These are phyloP conservation scores for Barbatosphaeria neglecta DNA, from an alignment of 495 filamentous ascomycete genomes.

Conservation along the genomic window DNA sequence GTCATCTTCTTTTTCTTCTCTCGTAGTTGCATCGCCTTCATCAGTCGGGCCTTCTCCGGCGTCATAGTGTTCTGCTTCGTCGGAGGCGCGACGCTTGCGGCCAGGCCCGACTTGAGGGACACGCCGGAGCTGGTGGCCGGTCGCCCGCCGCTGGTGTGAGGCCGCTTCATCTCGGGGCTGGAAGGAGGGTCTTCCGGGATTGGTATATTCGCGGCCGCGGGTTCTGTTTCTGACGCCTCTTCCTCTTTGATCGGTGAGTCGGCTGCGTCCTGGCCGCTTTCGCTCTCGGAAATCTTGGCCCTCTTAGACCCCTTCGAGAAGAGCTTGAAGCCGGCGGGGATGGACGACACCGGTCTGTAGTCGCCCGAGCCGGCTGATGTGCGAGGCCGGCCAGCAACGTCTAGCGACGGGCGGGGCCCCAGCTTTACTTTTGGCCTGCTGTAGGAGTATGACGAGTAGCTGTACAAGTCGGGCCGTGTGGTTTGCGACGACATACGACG, in stretches of 20 bases:
- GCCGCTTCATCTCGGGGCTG: conserved; percentile 18
- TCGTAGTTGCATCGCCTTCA: conserved; percentile 86
- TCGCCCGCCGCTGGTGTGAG: conserved; percentile 25
- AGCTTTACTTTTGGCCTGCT: conserved; percentile 68
- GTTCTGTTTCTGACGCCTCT: conserved; percentile 4
- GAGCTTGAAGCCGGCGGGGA: conserved; percentile 46
- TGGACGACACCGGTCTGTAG: conserved; percentile 59
- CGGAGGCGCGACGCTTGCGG: conserved; percentile 17
- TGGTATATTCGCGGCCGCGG: conserved; percentile 5
- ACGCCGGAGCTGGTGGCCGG: conserved; percentile 42
- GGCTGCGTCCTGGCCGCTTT: conserved; percentile 15
- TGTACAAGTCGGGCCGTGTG: conserved; percentile 53
- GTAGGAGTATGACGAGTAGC: conserved; percentile 39
- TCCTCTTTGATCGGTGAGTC: conserved; percentile 16
- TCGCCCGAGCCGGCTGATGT: conserved; percentile 39
- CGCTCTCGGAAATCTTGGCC: conserved; percentile 20
- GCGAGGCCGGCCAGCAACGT: conserved; percentile 52
- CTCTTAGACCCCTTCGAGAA: conserved; percentile 31
- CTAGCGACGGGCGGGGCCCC: conserved; percentile 69
- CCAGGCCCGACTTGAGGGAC: conserved; percentile 31
- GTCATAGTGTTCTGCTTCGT: conserved; percentile 54
- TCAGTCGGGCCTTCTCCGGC: conserved; percentile 78
- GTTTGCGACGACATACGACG: conserved; percentile 53
- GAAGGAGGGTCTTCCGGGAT: conserved; percentile 11
- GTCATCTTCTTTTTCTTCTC: conserved; percentile 58